phyloP scores from a whole-genome alignment of 2,329 filamentous ascomycete genomes.

The Immersiporthe knoxdaviesiana region DNA sequence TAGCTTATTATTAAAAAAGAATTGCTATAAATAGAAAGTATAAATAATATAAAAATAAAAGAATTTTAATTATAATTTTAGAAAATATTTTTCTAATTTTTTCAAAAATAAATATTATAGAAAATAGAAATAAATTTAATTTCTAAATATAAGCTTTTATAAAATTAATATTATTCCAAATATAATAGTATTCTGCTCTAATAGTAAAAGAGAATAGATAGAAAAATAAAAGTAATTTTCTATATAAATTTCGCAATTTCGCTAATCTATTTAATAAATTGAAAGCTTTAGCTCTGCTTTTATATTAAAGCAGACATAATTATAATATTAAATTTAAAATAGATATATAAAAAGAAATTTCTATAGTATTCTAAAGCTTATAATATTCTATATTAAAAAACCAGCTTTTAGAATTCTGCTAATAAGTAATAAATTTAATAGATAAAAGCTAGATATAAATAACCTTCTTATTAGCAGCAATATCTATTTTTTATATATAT shows the following conservation, averaged over 20 bases:
- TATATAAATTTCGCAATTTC: background rate
- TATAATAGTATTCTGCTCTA: too few species aligned
- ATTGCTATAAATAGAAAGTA: background rate
- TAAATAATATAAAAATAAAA: background rate
- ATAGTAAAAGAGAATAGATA: too few species aligned
- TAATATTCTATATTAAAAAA: background rate
- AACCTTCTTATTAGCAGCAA: background rate
- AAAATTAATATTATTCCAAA: too few species aligned
- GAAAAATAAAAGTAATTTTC: too few species aligned
- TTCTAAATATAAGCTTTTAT: too few species aligned
- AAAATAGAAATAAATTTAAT: too few species aligned
- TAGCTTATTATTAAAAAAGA: background rate
- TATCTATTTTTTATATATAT: background rate
- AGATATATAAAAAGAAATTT: background rate
- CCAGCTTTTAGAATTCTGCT: background rate
- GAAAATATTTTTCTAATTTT: background rate
- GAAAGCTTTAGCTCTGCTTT: background rate
- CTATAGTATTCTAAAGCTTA: background rate
- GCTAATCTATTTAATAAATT: background rate
- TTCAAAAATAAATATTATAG: too few species aligned
- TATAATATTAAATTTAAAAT: background rate
- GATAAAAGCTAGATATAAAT: background rate
- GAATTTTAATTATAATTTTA: background rate
- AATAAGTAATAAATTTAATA: background rate
- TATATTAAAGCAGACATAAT: background rate